Conservation (phyloP, 352 stramenopile species). For the Pythium chondricola region DNA sequence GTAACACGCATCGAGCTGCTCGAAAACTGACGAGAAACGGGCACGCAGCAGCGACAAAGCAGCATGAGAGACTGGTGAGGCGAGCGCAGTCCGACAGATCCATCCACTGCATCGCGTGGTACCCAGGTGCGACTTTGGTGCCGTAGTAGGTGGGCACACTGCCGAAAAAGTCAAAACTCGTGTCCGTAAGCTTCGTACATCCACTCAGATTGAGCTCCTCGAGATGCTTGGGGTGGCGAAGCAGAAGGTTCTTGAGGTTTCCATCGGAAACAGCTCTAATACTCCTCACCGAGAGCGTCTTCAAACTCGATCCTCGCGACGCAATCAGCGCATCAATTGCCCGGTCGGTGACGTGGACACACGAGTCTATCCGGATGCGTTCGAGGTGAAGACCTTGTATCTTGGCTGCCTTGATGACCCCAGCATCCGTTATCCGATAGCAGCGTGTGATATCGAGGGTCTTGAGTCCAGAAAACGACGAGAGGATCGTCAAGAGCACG, state of each 20-base stretch:
- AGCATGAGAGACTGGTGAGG: slow-evolving; percentile 50
- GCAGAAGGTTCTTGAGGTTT: slow-evolving; percentile 44
- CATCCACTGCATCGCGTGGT: slow-evolving; percentile 32
- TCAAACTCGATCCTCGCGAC: slow-evolving; percentile 22
- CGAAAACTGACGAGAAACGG: slow-evolving; percentile 45
- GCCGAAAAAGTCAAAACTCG: slow-evolving; percentile 46
- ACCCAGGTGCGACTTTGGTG: slow-evolving; percentile 32
- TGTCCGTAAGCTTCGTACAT: slow-evolving; percentile 43
- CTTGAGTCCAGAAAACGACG: slow-evolving; percentile 29
- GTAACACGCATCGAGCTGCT: slow-evolving; percentile 25
- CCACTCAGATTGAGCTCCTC: slow-evolving; percentile 54
- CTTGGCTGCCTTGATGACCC: slow-evolving; percentile 36
- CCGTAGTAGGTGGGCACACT: slow-evolving; percentile 51
- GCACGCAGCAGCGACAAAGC: slow-evolving; percentile 57
- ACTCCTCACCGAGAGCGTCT: slow-evolving; percentile 33
- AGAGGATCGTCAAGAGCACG: slow-evolving; percentile 28
- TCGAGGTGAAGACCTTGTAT: slow-evolving; percentile 22
- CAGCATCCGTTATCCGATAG: slow-evolving; percentile 45
- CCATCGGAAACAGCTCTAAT: slow-evolving; percentile 32
- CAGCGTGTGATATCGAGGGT: slow-evolving; percentile 45
- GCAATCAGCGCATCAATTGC: slow-evolving; percentile 35
- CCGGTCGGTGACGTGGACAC: slow-evolving; percentile 32
- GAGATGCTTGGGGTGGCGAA: slow-evolving; percentile 34
- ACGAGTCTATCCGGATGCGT: slow-evolving; percentile 40
- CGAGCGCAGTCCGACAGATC: slow-evolving; percentile 48